Conservation (phyloP, 371 early-diverging fungal genomes). For the Rhizopus arrhizus region DNA sequence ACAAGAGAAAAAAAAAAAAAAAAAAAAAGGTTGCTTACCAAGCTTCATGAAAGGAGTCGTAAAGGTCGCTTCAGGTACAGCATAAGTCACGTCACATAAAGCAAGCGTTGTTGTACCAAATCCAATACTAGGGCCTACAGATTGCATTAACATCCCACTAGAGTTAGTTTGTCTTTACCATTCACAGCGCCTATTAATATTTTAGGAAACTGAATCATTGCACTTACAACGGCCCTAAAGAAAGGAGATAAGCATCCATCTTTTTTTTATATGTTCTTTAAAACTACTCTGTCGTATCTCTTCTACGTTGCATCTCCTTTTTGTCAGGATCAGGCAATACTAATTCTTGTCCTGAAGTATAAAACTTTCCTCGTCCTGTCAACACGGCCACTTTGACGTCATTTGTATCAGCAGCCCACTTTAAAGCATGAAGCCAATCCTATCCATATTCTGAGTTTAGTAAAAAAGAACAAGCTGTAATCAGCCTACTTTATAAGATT, state of each 20-base stretch:
- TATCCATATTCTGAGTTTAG: slow-evolving; percentile 14
- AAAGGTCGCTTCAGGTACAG: slow-evolving; percentile 64
- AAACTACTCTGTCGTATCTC: slow-evolving; percentile 27
- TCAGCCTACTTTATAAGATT: slow-evolving; percentile 52
- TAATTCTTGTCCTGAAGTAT: slow-evolving; percentile 70
- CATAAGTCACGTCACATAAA: slow-evolving; percentile 71
- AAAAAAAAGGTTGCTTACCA: slow-evolving; percentile 25
- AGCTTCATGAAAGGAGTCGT: slow-evolving; percentile 72
- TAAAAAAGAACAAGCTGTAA: too few relatives aligned
- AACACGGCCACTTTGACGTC: slow-evolving; percentile 63
- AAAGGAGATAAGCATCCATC: neutral
- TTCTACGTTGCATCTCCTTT: slow-evolving; percentile 30
- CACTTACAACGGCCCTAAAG: slow-evolving; percentile 50
- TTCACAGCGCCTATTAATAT: slow-evolving; percentile 74
- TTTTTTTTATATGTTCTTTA: neutral
- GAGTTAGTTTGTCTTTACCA: slow-evolving; percentile 37
- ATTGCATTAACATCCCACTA: neutral
- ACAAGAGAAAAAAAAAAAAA: neutral
- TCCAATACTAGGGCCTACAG: slow-evolving; percentile 66
- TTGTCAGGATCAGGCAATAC: slow-evolving; percentile 35
- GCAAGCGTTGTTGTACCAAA: slow-evolving; percentile 72
- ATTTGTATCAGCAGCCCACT: slow-evolving; percentile 54
- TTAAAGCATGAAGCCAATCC: slow-evolving; percentile 65
- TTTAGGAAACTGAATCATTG: slow-evolving; percentile 71
- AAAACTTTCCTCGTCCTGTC: slow-evolving; percentile 72